Conservation (phyloP, 495 filamentous ascomycete species). For the Aspergillus nanangensis region DNA sequence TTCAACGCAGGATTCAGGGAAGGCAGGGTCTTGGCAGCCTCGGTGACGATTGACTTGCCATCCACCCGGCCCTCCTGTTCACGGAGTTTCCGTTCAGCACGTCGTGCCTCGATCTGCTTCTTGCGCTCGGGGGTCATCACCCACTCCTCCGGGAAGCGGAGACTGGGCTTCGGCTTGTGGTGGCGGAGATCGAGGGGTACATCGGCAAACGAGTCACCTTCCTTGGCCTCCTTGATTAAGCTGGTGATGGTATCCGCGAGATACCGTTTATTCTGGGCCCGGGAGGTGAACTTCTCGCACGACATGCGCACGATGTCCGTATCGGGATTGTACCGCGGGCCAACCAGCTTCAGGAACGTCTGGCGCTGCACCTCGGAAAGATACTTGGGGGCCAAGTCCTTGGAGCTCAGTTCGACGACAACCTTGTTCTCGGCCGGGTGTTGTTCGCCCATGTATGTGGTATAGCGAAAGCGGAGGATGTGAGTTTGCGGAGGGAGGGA, state of each 20-base stretch:
- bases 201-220: conserved; percentile 82
- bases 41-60: conserved; percentile 33
- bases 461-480: conserved; percentile 89
- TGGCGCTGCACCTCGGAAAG: conserved; percentile 62
- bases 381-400: conserved; percentile 54
- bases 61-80: conserved; percentile 29
- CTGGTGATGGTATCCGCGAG: conserved; percentile 71
- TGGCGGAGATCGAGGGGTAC: conserved; percentile 88
- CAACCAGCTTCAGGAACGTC: conserved; percentile 85
- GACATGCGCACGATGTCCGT: conserved; percentile 84
- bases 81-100: conserved; percentile 36
- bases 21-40: conserved; percentile 29
- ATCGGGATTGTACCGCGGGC: conserved; percentile 84
- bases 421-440: conserved; percentile 93
- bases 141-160: conserved; percentile 79
- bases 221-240: conserved; percentile 72
- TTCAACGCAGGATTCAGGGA: conserved; percentile 31
- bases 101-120: conserved; percentile 55
- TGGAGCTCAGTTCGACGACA: conserved; percentile 77
- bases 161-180: conserved; percentile 63
- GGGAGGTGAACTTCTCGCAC: conserved; percentile 80
- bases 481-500: conserved; percentile 57
- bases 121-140: conserved; percentile 65
- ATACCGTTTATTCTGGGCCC: conserved; percentile 94
- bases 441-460: conserved; percentile 90